phyloP scores from a whole-genome alignment of 176 grass and related monocot species.

The Triticum urartu region DNA sequence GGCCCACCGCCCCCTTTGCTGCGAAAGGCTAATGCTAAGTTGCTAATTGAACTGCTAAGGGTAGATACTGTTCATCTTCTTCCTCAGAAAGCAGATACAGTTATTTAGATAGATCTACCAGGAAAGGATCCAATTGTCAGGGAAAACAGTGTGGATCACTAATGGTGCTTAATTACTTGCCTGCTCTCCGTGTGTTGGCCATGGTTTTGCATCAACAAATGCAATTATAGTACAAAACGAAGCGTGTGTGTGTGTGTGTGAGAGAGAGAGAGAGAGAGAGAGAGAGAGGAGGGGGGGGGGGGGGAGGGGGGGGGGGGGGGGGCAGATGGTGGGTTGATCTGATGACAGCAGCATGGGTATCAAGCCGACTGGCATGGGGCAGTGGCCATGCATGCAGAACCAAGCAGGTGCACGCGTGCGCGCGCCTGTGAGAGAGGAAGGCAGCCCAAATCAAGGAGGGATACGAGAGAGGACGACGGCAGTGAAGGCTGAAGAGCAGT shows the following conservation, averaged over 20 bases:
- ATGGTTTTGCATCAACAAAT: background rate
- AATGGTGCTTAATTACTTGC: background rate
- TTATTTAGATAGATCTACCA: background rate
- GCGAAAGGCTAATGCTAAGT: conserved; percentile 16
- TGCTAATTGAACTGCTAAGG: background rate
- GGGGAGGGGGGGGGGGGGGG: background rate
- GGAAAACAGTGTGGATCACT: background rate
- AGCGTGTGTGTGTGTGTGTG: no score
- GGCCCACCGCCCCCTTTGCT: conserved; percentile 26
- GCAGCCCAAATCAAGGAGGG: conserved; percentile 14
- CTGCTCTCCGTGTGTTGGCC: background rate
- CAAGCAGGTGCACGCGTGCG: background rate
- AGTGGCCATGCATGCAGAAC: conserved; percentile 4
- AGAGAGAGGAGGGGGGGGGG: no score
- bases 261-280: no score
- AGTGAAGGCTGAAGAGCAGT: conserved; percentile 4
- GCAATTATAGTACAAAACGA: background rate
- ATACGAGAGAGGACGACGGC: conserved; percentile 21
- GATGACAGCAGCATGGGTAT: background rate
- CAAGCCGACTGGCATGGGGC: conserved; percentile 10
- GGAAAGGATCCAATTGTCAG: background rate
- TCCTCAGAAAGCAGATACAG: conserved; percentile 9
- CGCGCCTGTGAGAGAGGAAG: background rate
- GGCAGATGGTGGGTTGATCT: background rate
- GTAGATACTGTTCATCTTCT: conserved; percentile 46